Base-by-base conservation (phyloP, 805 yeast genomes). In the Saturnispora saitoi region DNA sequence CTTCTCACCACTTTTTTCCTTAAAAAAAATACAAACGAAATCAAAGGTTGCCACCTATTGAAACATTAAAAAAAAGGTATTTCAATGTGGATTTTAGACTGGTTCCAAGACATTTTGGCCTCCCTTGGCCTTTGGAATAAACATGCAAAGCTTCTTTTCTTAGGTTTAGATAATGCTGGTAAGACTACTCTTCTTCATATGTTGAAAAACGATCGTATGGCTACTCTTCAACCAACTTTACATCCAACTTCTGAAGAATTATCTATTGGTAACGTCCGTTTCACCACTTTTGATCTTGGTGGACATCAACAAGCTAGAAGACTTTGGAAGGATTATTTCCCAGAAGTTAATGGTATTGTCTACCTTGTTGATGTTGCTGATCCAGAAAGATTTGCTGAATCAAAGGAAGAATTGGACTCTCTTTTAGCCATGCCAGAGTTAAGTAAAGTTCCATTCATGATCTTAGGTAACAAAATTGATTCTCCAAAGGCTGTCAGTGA, bases 261-360 rank as follows among this genome's bases (percentile, higher is more conserved):
- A 61, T 90, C 97, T 53, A 93, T 93, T 60, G 99, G 98, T 58
- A 84, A 86, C 58, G 95, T 91, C 54, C 83, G 91, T 67, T 93
- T 93, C 77, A 93, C 99, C 52, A 93, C 99, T 28, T 93, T 93
- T 61, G 99, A 93, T 68, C 77, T 93, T 59, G 99, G 99, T 70
- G 99, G 99, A 40, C 99, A 93, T 73, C 83, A 80, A 68, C 97
- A 91, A 71, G 98, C 99, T 44, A 90, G 99, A 72, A 88, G 99
- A 71, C 81, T 93, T 64, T 93, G 99, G 99, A 90, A 90, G 66
- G 98, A 93, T 68, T 93, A 93, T 69, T 93, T 93, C 83, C 99
- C 99, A 51, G 99, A 93, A 71, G 99, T 93, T 44, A 86, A 89
- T 68, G 99, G 97, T 49, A 93, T 93, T 57, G 98, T 93, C 30